Evolutionary conservation across 2,329 filamentous ascomycete genomes (phyloP).

Genomic region (Tolypocladium cylindrosporum): DNA sequence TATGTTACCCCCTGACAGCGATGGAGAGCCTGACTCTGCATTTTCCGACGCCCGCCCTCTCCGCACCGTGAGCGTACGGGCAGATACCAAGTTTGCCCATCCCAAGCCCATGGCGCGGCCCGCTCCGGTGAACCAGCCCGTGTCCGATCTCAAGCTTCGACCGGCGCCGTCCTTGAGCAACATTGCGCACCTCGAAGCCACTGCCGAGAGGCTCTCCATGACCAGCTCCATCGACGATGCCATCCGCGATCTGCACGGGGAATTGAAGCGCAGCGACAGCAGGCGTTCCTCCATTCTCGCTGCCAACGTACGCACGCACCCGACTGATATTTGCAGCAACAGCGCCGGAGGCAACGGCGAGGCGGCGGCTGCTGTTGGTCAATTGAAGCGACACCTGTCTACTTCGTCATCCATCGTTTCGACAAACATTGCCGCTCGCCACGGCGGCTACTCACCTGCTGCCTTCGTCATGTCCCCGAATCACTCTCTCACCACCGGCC

Average conservation of each 20-base stretch:
- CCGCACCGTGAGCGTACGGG: constrained; percentile 27
- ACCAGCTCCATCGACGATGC: constrained; percentile 70
- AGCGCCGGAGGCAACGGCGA: constrained; percentile 1
- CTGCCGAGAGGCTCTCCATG: constrained; percentile 63
- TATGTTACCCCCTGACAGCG: constrained; percentile 2
- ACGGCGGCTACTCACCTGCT: constrained; percentile 60
- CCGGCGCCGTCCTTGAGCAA: constrained; percentile 55
- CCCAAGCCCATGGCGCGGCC: constrained; percentile 38
- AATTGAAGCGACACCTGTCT: constrained; percentile 34
- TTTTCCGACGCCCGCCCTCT: constrained; percentile 15
- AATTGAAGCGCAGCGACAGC: constrained; percentile 61
- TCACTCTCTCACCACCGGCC: constrained; percentile 49
- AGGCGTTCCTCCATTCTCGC: constrained; percentile 53
- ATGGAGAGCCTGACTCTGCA: constrained; percentile 3
- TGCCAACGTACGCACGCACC: constrained; percentile 28
- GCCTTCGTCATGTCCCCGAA: constrained; percentile 59
- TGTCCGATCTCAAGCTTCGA: constrained; percentile 50
- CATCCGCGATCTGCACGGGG: constrained; percentile 62
- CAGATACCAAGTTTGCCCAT: constrained; percentile 31
- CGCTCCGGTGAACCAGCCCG: constrained; percentile 30
- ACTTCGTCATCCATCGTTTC: constrained; percentile 55
- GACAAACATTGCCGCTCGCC: constrained; percentile 54
- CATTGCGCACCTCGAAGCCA: constrained; percentile 65
- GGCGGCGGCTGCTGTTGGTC: constrained; percentile 7
- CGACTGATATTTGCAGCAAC: constrained; percentile 14